Percentiles rank a stretch among this genome's conserved stretches.
Evolutionary conservation across 192 early-diverging fungal genomes (phyloP).

Genomic region (Umbelopsis isabellina): DNA sequence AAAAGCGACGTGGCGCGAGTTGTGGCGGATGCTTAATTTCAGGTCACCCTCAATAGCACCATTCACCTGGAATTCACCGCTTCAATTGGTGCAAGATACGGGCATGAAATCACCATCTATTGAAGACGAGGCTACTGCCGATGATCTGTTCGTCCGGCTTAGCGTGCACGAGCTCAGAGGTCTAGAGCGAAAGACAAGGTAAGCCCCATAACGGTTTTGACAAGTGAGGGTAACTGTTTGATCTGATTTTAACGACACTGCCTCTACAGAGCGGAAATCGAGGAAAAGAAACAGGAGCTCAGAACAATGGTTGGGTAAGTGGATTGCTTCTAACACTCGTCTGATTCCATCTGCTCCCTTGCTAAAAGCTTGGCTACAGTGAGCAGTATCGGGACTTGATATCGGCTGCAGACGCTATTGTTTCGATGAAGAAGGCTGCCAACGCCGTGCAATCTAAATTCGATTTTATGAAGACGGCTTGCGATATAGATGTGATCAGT

Average conservation of each 20-base stretch:
- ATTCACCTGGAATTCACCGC: not conserved
- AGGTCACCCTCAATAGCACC: not conserved
- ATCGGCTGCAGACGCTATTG: slow-evolving; percentile 80
- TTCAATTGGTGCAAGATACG: not conserved
- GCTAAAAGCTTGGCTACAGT: slow-evolving; percentile 39
- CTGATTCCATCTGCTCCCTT: not conserved
- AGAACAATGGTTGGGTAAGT: slow-evolving; percentile 85
- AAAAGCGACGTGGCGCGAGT: too few species aligned
- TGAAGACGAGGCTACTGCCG: not conserved
- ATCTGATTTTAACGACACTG: not conserved
- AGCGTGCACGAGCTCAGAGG: slow-evolving; percentile 13
- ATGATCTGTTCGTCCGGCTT: not conserved
- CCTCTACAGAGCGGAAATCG: slow-evolving; percentile 65
- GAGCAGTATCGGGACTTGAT: slow-evolving; percentile 88
- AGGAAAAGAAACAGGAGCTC: slow-evolving; percentile 80
- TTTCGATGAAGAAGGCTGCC: slow-evolving; percentile 66
- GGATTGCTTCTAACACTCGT: not conserved
- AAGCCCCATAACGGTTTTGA: not conserved
- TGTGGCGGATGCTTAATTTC: slow-evolving; percentile 7
- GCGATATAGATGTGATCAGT: slow-evolving; percentile 60
- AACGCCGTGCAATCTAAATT: slow-evolving; percentile 58
- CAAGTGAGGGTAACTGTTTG: not conserved
- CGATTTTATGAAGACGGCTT: slow-evolving; percentile 55
- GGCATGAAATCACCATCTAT: slow-evolving; percentile 21
- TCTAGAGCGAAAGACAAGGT: slow-evolving; percentile 10